Evolutionary conservation across 495 filamentous ascomycete species (phyloP).

Genomic region (Hyaloscypha finlandica): DNA sequence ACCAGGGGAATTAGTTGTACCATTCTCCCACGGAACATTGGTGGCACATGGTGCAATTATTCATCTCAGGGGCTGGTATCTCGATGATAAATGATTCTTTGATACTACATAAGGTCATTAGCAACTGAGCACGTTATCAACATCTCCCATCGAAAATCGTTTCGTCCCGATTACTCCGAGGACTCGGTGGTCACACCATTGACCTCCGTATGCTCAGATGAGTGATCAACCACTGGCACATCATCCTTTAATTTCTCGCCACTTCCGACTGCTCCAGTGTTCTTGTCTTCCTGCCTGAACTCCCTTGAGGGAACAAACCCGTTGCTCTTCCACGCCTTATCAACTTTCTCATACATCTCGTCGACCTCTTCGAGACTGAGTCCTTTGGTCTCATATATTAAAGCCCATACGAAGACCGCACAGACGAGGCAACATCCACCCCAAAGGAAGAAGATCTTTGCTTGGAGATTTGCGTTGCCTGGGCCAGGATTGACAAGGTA

Average conservation of each 20-base stretch:
- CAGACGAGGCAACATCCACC: conserved; percentile 68
- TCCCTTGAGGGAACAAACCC: conserved; percentile 47
- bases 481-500: conserved; percentile 69
- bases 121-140: background rate
- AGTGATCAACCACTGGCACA: background rate
- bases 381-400: conserved; percentile 84
- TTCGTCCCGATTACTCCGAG: background rate
- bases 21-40: too few relatives aligned
- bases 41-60: too few relatives aligned
- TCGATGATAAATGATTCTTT: too few relatives aligned
- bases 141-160: background rate
- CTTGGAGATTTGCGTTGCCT: conserved; percentile 61
- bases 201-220: background rate
- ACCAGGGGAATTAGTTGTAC: too few relatives aligned
- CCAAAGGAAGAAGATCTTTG: conserved; percentile 81
- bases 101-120: background rate
- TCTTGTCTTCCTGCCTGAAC: background rate
- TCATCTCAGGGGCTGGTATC: too few relatives aligned
- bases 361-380: conserved; percentile 71
- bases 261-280: background rate
- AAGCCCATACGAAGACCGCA: conserved; percentile 66
- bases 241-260: background rate
- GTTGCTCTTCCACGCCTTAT: conserved; percentile 54
- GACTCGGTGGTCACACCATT: background rate
- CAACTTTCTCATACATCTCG: conserved; percentile 52